Evolutionary conservation across 2,329 filamentous ascomycete genomes (phyloP), one percentile per base, ranked within the genome.

Genomic region (Rhynchosporium agropyri): DNA sequence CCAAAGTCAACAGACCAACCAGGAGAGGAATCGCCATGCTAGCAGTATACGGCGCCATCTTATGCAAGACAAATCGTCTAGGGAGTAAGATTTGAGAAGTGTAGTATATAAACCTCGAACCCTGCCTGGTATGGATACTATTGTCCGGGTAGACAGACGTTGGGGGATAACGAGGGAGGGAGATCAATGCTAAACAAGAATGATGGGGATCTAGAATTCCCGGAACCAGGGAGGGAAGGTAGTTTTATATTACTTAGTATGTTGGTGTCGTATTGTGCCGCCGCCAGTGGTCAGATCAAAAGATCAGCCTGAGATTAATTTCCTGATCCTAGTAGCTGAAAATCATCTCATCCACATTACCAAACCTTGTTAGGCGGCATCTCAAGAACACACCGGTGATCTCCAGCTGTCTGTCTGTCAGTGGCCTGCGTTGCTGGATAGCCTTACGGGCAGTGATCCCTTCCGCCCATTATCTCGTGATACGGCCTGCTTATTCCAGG

Each of bases 271-370:
- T 54, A 42, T 42, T 42, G 36, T 54, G 33, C 51, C 51, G 33
- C 51, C 51, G 51, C 51, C 33, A 54, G 36, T 54, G 51, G 51
- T 54, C 36, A 42, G 36, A 54, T 54, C 51, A 42, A 20, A 20
- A 20, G 51, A 54, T 40, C 51, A 54, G 3, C 51, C 33, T 20
- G n/a, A 54, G 26, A 54, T 33, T 54, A 28, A 26, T 20, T 20
- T 46, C 4, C 46, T 10, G 51, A 40, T 28, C 36, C 51, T 40
- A 28, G 51, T 10, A 54, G 9, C n/a, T 40, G 8, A 20, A 42
- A 54, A 13, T 36, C 36, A 42, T 54, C 51, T 36, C 36, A 42
- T 54, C 51, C 28, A 20, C 50, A 12, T 15, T 36, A 40, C 50
- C 8, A 13, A 36, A 53, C 50, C 36, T 54, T 40, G 36, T 38